These are phyloP conservation scores for Colletotrichum echinochloae DNA, from an alignment of 2,329 filamentous ascomycete species.

Conservation along the genomic window DNA sequence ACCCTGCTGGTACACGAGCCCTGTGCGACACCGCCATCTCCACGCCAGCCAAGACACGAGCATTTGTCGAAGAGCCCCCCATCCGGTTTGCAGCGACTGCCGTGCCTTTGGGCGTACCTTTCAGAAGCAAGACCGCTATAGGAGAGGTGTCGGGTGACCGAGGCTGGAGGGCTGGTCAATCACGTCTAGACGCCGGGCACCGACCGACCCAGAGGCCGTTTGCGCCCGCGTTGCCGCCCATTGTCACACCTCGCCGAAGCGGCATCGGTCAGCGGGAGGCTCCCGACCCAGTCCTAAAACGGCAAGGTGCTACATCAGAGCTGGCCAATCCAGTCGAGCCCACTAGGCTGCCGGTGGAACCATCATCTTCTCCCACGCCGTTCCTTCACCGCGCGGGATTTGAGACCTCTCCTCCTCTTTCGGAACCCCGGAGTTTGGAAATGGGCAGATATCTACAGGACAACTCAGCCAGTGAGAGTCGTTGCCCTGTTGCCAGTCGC, in stretches of 20 bases:
- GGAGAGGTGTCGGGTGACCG: slow-evolving; percentile 30
- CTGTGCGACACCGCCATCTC: slow-evolving; percentile 17
- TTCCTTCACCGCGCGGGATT: slow-evolving; percentile 30
- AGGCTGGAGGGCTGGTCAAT: slow-evolving; percentile 24
- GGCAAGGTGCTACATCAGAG: slow-evolving; percentile 32
- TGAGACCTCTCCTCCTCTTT: slow-evolving; percentile 15
- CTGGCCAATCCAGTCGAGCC: slow-evolving; percentile 25
- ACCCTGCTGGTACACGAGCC: slow-evolving; percentile 13
- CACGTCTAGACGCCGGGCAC: slow-evolving; percentile 27
- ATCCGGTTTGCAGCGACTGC: slow-evolving; percentile 1
- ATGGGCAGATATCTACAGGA: slow-evolving; percentile 4
- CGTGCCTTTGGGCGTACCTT: slow-evolving; percentile 22
- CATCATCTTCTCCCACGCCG: slow-evolving; percentile 7
- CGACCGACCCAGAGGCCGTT: slow-evolving; percentile 34
- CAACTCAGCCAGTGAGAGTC: slow-evolving; percentile 13
- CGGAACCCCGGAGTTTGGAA: slow-evolving; percentile 1
- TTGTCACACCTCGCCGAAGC: slow-evolving; percentile 37
- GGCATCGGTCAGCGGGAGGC: slow-evolving; percentile 29
- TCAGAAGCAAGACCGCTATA: neutral
- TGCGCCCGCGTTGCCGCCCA: slow-evolving; percentile 32
- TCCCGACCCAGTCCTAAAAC: slow-evolving; percentile 26
- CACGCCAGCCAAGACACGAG: neutral
- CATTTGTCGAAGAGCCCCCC: slow-evolving; percentile 3
- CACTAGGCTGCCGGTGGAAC: slow-evolving; percentile 13
- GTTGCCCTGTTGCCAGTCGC: slow-evolving; percentile 11